Conservation (phyloP, 345 rosid genomes). For the Gossypium rotundifolium region DNA sequence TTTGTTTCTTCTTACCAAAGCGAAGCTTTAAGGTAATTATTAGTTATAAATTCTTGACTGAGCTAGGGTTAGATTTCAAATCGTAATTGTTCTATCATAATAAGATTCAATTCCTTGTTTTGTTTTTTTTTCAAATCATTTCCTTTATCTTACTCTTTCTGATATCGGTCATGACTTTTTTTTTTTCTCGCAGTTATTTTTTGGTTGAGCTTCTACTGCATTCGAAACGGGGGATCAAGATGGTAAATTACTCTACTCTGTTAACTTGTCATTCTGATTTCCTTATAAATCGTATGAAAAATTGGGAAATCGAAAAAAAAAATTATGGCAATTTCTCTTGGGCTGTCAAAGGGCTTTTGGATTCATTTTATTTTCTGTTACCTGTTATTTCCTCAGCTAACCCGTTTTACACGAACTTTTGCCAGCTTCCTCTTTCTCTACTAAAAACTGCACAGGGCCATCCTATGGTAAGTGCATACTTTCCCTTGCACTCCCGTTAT, state of each 20-base stretch:
- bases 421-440: constrained; percentile 75
- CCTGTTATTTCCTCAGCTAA: neutral
- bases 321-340: neutral
- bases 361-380: neutral
- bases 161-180: neutral
- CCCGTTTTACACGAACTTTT: neutral
- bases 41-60: too few relatives aligned
- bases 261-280: neutral
- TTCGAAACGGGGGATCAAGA: neutral
- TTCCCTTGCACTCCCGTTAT: constrained; percentile 1
- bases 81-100: neutral
- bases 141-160: neutral
- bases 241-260: constrained; percentile 1
- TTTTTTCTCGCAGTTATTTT: constrained; percentile 5
- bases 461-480: constrained; percentile 50
- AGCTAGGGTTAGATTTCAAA: neutral
- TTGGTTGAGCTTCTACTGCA: neutral
- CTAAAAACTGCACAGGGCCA: constrained; percentile 85
- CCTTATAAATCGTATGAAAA: neutral
- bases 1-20: too few relatives aligned
- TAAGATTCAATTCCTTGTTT: neutral
- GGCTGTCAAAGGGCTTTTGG: neutral
- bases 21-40: too few relatives aligned
- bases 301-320: neutral
- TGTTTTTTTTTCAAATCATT: neutral